Base-by-base conservation (phyloP, 2,329 filamentous ascomycete genomes). In the Trichophyton simii region DNA sequence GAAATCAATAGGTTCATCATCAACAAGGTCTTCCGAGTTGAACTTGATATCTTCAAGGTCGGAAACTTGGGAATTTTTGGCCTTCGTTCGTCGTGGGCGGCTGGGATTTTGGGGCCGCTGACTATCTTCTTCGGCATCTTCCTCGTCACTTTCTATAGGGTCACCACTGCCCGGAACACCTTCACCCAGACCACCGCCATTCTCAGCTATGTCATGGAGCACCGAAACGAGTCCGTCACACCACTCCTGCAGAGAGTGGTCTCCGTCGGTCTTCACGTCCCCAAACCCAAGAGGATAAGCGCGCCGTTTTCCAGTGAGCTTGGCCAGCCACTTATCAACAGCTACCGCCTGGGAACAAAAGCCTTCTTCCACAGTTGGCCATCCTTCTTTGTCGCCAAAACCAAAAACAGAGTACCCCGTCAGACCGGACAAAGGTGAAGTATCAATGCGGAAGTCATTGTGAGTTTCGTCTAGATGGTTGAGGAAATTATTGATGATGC, bases 281-380 rank as follows among this genome's bases (percentile, higher is more conserved):
- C 88, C 90, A 80, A 92, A 86, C 3, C 94, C 94, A 5, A 97
- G 78, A 0, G 92, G 92, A 68, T 87, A 97, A 0, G 90, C 91
- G 70, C 91, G 82, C 76, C 92, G 96, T 64, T 87, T 83, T 1
- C 83, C 87, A 0, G 91, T 96, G 68, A 99, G 76, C 71, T 91
- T 95, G n/a, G 92, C 91, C 88, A 99, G 89, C 92, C 94, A 97
- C 71, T 85, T 91, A 72, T 99, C 92, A 2, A 95, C 80, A 67
- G 96, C 87, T 69, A 87, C 88, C 1, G 92, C 92, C 72, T 97
- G 92, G 64, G 89, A 91, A 72, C 92, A 96, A 75, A 91, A 99
- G 0, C 92, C 92, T 67, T 94, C 88, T 63, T 87, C 83, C 74
- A 96, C 91, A 0, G 87, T 89, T 0, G 91, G 89, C 92, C 94